A percentile compares a stretch with the other conserved stretches of the same genome.
Evolutionary conservation across 2,329 filamentous ascomycete genomes (phyloP).

Genomic region (Aspergillus hiratsukae): DNA sequence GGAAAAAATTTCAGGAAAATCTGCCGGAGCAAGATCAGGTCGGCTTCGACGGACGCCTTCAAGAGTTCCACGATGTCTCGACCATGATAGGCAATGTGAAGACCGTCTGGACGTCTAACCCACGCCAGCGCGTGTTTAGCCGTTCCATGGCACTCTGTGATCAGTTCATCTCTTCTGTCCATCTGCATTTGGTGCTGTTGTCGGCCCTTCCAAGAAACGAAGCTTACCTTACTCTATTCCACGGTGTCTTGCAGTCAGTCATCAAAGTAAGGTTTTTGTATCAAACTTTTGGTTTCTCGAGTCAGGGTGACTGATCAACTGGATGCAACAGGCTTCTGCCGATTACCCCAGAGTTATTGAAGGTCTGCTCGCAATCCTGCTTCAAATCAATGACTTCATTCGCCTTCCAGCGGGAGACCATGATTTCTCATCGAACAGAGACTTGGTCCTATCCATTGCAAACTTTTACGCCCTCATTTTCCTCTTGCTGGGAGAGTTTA

Average conservation of each 20-base stretch:
- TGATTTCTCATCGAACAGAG: slow-evolving; percentile 5
- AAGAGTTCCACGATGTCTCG: slow-evolving; percentile 26
- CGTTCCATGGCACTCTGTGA: slow-evolving; percentile 24
- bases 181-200: slow-evolving; percentile 25
- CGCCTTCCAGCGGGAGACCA: slow-evolving; percentile 7
- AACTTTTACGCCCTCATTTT: slow-evolving; percentile 33
- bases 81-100: slow-evolving; percentile 25
- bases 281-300: not conserved
- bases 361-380: slow-evolving; percentile 28
- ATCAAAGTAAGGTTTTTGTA: slow-evolving; percentile 27
- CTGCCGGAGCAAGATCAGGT: slow-evolving; percentile 26
- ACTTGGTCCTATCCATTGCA: slow-evolving; percentile 20
- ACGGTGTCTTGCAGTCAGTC: slow-evolving; percentile 32
- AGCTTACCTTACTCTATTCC: slow-evolving; percentile 30
- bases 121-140: slow-evolving; percentile 23
- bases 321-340: slow-evolving; percentile 26
- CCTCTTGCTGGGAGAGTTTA: slow-evolving; percentile 34
- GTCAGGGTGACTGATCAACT: slow-evolving; percentile 2
- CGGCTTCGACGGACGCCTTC: slow-evolving; percentile 25
- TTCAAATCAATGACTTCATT: slow-evolving; percentile 31
- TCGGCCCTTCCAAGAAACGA: slow-evolving; percentile 24
- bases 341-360: slow-evolving; percentile 33
- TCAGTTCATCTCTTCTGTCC: slow-evolving; percentile 25
- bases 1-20: slow-evolving; percentile 31
- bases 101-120: slow-evolving; percentile 23